phyloP scores from a whole-genome alignment of 2,329 filamentous ascomycete species.

The Elsinoe fawcettii region DNA sequence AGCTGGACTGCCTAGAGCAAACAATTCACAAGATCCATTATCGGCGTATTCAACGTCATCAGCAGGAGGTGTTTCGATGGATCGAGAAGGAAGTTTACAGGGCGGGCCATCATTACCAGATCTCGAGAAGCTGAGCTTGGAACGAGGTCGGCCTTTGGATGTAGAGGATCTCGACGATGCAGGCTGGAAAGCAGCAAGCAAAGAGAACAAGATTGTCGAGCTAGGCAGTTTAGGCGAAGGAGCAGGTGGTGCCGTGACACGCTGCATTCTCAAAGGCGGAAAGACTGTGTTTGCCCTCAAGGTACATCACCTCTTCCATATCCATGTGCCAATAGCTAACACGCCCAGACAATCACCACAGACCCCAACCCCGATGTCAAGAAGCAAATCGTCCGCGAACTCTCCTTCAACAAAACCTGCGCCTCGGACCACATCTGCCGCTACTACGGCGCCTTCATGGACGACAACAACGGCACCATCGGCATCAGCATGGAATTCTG shows the following conservation, averaged over 20 bases:
- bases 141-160: slow-evolving; percentile 76
- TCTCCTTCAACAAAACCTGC: slow-evolving; percentile 97
- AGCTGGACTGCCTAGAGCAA: slow-evolving; percentile 56
- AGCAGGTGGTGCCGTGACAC: slow-evolving; percentile 89
- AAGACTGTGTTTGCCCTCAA: slow-evolving; percentile 95
- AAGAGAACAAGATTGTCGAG: slow-evolving; percentile 80
- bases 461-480: slow-evolving; percentile 91
- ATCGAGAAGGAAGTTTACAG: slow-evolving; percentile 72
- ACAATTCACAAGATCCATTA: slow-evolving; percentile 77
- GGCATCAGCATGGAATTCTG: slow-evolving; percentile 99
- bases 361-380: slow-evolving; percentile 97
- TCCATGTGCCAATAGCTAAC: slow-evolving; percentile 14
- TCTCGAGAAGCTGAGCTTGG: slow-evolving; percentile 72
- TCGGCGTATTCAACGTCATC: slow-evolving; percentile 63
- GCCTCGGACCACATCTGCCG: slow-evolving; percentile 92
- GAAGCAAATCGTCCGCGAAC: slow-evolving; percentile 93
- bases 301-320: slow-evolving; percentile 44
- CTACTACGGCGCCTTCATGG: slow-evolving; percentile 95
- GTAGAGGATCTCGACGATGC: slow-evolving; percentile 93
- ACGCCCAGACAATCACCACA: slow-evolving; percentile 82
- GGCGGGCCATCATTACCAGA: slow-evolving; percentile 52
- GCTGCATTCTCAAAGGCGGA: slow-evolving; percentile 78
- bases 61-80: slow-evolving; percentile 63
- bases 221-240: slow-evolving; percentile 87
- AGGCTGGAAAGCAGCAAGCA: slow-evolving; percentile 87